Percentiles rank a stretch among this genome's conserved stretches.
Evolutionary conservation across 805 yeast genomes (phyloP).

Genomic region (Yarrowia deformans): DNA sequence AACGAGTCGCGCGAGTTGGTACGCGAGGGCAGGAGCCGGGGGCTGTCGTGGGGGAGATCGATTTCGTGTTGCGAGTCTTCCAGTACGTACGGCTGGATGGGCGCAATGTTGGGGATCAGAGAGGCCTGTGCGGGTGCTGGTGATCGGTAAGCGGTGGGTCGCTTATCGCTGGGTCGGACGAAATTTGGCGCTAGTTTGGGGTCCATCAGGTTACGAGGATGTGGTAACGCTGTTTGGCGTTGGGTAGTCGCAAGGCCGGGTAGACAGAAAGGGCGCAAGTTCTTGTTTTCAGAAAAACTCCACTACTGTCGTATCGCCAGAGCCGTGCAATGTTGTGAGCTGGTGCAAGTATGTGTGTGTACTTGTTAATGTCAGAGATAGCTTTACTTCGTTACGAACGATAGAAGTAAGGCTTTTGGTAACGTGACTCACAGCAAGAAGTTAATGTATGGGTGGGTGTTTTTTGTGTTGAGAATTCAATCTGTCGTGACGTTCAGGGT

Average conservation of each 20-base stretch:
- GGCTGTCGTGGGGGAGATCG: constrained; percentile 64
- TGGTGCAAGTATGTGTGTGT: too few relatives aligned
- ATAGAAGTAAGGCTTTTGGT: not conserved
- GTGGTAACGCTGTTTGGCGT: too few relatives aligned
- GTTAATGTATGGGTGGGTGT: constrained; percentile 21
- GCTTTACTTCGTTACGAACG: not conserved
- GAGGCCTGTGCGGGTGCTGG: constrained; percentile 47
- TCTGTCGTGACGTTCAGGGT: too few relatives aligned
- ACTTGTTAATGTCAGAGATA: too few relatives aligned
- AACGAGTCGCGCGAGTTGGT: constrained; percentile 35
- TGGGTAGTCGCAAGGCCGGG: too few relatives aligned
- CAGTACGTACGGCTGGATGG: constrained; percentile 78
- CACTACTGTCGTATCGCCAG: too few relatives aligned
- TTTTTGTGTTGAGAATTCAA: not conserved
- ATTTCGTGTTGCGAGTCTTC: constrained; percentile 73
- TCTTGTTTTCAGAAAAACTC: too few relatives aligned
- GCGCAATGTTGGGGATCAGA: constrained; percentile 65
- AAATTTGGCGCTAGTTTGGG: constrained; percentile 92
- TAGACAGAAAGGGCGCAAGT: too few relatives aligned
- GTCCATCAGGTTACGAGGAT: constrained; percentile 63
- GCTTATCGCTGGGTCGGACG: constrained; percentile 78
- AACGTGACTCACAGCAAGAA: constrained; percentile 39
- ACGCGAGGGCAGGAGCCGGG: constrained; percentile 19
- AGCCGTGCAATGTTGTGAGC: too few relatives aligned
- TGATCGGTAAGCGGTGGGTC: constrained; percentile 50